Evolutionary conservation across 306 rosid genomes (phyloP), one percentile per base, ranked within the genome.

Genomic region (Begonia fuchsioides): DNA sequence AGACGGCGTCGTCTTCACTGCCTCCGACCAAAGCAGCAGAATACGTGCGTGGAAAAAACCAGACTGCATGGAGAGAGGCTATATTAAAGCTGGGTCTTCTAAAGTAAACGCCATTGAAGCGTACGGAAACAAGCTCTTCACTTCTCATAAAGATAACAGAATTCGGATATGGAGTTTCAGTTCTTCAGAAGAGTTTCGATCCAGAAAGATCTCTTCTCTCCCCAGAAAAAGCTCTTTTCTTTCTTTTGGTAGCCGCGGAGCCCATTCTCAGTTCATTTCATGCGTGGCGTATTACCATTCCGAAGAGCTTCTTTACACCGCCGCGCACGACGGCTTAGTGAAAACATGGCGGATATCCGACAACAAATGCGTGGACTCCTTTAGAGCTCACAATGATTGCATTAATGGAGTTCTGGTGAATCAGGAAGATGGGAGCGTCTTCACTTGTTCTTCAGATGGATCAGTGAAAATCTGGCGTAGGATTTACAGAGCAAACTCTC

Each of bases 201-300:
- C 72, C 0, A 74, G 50, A 44, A 76, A 68, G 65, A 68, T 76
- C 45, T 71, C 72, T 12, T 53, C 72, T 5, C 82, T 75, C 9
- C 53, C 57, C 17, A 60, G 68, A 41, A 62, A 51, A 1, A 47
- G 69, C 19, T 46, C 58, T 14, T 13, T 65, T 13, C 59, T 55
- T 43, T 49, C 69, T 3, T 63, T 52, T 46, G 70, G 61, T 51
- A 68, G 63, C 44, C 11, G 12, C 35, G 57, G 49, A 11, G 69
- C 54, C 18, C 82, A 76, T 44, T 60, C n/a, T 12, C 69, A 71
- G 54, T 44, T 43, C 19, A 68, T 76, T 16, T 64, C 78, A 12
- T 76, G 82, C 67, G 48, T 76, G 32, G 82, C 82, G 12, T 76
- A 68, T 63, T 63, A 76, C 56, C 59, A 61, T 12, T 69, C 66